Conservation (phyloP, 495 filamentous ascomycete genomes). For the Aspergillus conjunctus region DNA sequence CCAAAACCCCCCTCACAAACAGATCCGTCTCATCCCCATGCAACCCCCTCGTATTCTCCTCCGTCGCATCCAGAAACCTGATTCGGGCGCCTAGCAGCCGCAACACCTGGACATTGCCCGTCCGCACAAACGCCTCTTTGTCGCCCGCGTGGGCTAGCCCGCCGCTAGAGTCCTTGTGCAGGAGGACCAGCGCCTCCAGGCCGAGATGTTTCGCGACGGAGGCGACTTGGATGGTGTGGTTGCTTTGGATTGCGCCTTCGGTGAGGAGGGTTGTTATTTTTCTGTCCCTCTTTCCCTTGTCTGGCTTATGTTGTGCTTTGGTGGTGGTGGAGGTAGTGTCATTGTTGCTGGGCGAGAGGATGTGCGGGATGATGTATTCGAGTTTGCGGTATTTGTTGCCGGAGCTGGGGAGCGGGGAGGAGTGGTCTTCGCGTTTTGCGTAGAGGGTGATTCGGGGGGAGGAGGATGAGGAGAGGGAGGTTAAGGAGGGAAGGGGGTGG, state of each 20-base stretch:
- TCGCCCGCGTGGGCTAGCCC: slow-evolving; percentile 24
- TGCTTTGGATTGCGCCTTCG: slow-evolving; percentile 47
- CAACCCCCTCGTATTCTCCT: slow-evolving; percentile 7
- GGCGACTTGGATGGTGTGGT: slow-evolving; percentile 46
- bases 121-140: slow-evolving; percentile 24
- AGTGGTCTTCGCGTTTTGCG: slow-evolving; percentile 46
- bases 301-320: slow-evolving; percentile 10
- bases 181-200: slow-evolving; percentile 31
- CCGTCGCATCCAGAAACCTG: slow-evolving; percentile 31
- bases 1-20: slow-evolving; percentile 26
- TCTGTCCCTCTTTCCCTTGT: background rate
- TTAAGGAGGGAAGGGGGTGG: slow-evolving; percentile 33
- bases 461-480: slow-evolving; percentile 16
- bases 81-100: slow-evolving; percentile 43
- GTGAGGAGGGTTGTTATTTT: slow-evolving; percentile 39
- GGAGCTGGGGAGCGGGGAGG: slow-evolving; percentile 38
- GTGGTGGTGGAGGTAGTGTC: no score
- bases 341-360: no score
- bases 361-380: slow-evolving; percentile 46
- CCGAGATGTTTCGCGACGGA: slow-evolving; percentile 34
- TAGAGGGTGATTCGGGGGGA: slow-evolving; percentile 31
- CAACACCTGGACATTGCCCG: slow-evolving; percentile 37
- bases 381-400: slow-evolving; percentile 51
- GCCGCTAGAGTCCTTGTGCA: slow-evolving; percentile 36
- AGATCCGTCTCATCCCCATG: slow-evolving; percentile 19